A percentile compares a stretch with the other conserved stretches of the same genome.
Evolutionary conservation across 345 rosid species (phyloP).

Genomic region (Eucalyptus curtisii): DNA sequence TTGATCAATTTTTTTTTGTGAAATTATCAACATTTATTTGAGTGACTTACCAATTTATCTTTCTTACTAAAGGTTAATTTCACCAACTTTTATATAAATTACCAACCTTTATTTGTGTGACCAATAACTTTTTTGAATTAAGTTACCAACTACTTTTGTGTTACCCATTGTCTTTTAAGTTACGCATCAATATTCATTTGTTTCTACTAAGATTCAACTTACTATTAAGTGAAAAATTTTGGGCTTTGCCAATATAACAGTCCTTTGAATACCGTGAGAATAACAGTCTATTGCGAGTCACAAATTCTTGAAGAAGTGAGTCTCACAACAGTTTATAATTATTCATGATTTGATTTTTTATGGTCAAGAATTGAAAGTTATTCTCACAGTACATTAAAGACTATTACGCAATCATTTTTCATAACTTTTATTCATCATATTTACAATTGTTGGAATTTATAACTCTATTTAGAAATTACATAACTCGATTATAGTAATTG

Average conservation of each 20-base stretch:
- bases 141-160: neutral
- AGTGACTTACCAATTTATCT: neutral
- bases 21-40: neutral
- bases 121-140: neutral
- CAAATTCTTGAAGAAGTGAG: too few relatives aligned
- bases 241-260: too few relatives aligned
- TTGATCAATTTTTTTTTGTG: neutral
- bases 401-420: rapidly evolving
- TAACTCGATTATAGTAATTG: neutral
- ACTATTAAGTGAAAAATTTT: neutral
- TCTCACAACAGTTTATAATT: too few relatives aligned
- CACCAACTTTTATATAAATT: neutral
- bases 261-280: too few relatives aligned
- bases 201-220: neutral
- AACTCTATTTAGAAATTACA: neutral
- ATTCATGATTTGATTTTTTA: too few relatives aligned
- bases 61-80: neutral
- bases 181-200: neutral
- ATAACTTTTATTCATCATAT: neutral
- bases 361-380: too few relatives aligned
- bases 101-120: neutral
- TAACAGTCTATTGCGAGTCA: too few relatives aligned
- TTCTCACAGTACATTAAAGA: too few relatives aligned
- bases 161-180: neutral
- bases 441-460: neutral